Base-by-base conservation (phyloP, 2,329 filamentous ascomycete genomes). In the Pyrenophora tritici-repentis region DNA sequence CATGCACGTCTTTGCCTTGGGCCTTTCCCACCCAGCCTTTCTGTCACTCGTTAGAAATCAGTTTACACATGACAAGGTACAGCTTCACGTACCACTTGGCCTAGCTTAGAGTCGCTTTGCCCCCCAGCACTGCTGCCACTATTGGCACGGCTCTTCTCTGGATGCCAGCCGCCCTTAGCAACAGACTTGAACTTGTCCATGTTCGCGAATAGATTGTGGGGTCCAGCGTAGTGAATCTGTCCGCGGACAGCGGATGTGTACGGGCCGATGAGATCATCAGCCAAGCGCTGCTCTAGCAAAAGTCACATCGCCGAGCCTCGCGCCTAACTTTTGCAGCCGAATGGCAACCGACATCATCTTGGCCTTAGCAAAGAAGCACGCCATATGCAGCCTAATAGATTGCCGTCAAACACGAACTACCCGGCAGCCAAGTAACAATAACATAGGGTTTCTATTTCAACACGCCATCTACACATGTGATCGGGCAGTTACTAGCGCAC, bases 21-120 rank as follows among this genome's bases (percentile, higher is more conserved):
- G 52, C 61, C 70, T 83, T 80, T 40, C 84, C 82, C 67, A 85
- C 77, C 80, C 80, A 83, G 60, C 81, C 81, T 55, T 81, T 80
- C 83, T 85, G 58, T 33, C 53, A 20, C 33, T 42, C 41, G 39
- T 70, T 33, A 64, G 39, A 16, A 26, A 13, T 8, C 48, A 37
- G 24, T 16, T 35, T 24, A 14, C 9, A 33, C 31, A 17, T 34
- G 38, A 50, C 42, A 43, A 56, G 26, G 12, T 17, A 68, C 61
- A 55, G 32, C 53, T 81, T 73, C 80, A 79, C 77, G 78, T 81
- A 70, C 82, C 80, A 65, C 82, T 43, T 77, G 55, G 78, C 83
- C 62, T 10, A 65, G 40, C 70, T 80, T 82, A 66, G 82, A 82
- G 49, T 84, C 81, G 26, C 68, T 47, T 57, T 73, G 31, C 66